Evolutionary conservation across 768 basidiomycete species (phyloP), one percentile per base, ranked within the genome.

Genomic region (Kwoniella sp.): DNA sequence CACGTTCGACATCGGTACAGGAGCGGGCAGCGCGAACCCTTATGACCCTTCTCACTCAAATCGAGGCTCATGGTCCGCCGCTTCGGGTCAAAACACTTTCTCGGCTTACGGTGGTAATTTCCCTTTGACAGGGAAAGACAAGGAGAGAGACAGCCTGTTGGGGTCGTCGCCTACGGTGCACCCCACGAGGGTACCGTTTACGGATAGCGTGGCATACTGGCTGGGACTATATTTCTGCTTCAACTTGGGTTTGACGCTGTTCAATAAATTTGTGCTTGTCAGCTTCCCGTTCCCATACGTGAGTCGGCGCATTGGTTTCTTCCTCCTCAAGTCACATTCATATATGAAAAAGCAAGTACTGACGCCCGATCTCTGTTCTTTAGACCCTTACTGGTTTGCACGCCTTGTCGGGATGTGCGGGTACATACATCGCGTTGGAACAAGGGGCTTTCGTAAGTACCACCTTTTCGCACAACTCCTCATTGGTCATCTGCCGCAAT

Each of bases 281-380:
- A 87, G 86, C 61, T 98, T 98, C 77, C 96, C 96, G 0, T 98
- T 92, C 74, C 94, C 95, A 1, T 98, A 97, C 69, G 81, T 82
- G 70, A 76, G 81, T 79, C 25, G 8, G 56, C 20, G n/a, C 12
- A 11, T 20, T 26, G 37, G 3, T 4, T 22, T 22, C n/a, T 8
- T 54, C 52, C 2, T 45, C 2, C 34, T 48, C 8, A 29, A 12
- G 9, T 0, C 12, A 17, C 11, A 15, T 11, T 5, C 20, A 4
- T 12, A 53, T 34, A 22, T 37, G 31, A 30, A 12, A 1, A 25
- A 2, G 5, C 37, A 0, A 23, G 50, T n/a, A 56, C 63, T 65
- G 68, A 68, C 38, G 17, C 15, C 11, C n/a, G 23, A 13, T 1
- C 37, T 29, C 56, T 26, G 28, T 41, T 47, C 17, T 13, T 8